Percentiles rank a stretch among this genome's conserved stretches.
Evolutionary conservation across 1,284 basidiomycete species (phyloP).

Genomic region (Schizophyllum commune): DNA sequence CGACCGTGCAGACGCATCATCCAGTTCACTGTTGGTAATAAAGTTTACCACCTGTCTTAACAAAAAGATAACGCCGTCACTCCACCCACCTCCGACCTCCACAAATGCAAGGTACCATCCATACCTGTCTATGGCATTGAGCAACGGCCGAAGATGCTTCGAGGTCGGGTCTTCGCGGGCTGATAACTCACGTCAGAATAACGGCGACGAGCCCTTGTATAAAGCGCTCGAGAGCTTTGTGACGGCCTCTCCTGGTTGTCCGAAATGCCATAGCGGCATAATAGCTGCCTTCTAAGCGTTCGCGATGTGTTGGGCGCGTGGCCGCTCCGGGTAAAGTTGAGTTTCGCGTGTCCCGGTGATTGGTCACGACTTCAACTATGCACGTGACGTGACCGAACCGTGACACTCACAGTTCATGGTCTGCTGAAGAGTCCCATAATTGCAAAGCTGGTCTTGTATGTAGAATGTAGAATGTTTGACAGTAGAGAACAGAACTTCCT

Average conservation of each 20-base stretch:
- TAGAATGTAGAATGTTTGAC: no score
- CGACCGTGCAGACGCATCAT: constrained; percentile 22
- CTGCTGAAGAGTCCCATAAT: no score
- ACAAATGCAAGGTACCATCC: not conserved
- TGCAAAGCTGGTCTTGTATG: no score
- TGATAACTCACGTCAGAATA: not conserved
- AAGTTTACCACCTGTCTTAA: not conserved
- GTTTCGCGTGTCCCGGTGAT: no score
- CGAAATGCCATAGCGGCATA: not conserved
- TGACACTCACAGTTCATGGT: no score
- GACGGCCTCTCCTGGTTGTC: not conserved
- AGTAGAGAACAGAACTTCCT: no score
- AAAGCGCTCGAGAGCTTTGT: not conserved
- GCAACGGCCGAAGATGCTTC: not conserved
- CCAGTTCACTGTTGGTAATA: constrained; percentile 27
- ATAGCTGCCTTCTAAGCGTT: not conserved
- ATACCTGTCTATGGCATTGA: not conserved
- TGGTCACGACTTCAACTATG: not conserved
- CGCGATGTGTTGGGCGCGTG: no score
- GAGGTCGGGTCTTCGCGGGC: not conserved
- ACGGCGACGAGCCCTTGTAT: not conserved
- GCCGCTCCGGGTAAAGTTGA: no score
- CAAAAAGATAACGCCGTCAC: not conserved
- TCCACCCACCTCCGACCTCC: not conserved
- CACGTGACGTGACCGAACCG: not conserved